Percentiles rank a stretch among this genome's conserved stretches.
Conservation (phyloP, 805 yeast species). For the Saitoella complicata region DNA sequence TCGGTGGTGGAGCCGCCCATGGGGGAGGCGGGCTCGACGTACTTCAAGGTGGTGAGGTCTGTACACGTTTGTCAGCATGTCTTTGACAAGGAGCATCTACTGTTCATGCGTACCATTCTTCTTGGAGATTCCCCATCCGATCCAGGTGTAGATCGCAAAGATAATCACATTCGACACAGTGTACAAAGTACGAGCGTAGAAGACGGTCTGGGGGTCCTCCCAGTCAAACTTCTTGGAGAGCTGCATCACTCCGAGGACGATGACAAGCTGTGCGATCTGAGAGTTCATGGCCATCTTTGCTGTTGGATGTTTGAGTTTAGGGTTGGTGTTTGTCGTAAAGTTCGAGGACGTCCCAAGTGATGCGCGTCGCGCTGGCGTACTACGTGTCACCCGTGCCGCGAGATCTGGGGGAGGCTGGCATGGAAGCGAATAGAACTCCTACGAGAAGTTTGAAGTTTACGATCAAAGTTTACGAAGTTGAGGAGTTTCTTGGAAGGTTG, state of each 20-base stretch:
- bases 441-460: too few relatives aligned
- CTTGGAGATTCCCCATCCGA: constrained; percentile 31
- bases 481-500: too few relatives aligned
- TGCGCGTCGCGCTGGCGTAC: too few relatives aligned
- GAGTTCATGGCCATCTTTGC: neutral
- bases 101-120: constrained; percentile 64
- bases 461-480: too few relatives aligned
- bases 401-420: too few relatives aligned
- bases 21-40: constrained; percentile 69
- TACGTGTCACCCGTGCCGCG: too few relatives aligned
- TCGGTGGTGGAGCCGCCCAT: constrained; percentile 59
- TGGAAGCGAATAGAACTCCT: too few relatives aligned
- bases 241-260: constrained; percentile 96
- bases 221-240: constrained; percentile 75
- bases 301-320: neutral
- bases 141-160: constrained; percentile 41
- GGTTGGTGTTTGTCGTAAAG: too few relatives aligned
- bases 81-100: too few relatives aligned
- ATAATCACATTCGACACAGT: constrained; percentile 48
- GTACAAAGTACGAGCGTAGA: constrained; percentile 64
- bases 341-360: too few relatives aligned
- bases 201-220: constrained; percentile 60
- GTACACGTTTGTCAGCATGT: neutral
- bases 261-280: constrained; percentile 21
- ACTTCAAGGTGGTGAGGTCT: constrained; percentile 77